Evolutionary conservation across 1,284 basidiomycete genomes (phyloP), one percentile per base, ranked within the genome.

Genomic region (Leccinum griseonigrum): DNA sequence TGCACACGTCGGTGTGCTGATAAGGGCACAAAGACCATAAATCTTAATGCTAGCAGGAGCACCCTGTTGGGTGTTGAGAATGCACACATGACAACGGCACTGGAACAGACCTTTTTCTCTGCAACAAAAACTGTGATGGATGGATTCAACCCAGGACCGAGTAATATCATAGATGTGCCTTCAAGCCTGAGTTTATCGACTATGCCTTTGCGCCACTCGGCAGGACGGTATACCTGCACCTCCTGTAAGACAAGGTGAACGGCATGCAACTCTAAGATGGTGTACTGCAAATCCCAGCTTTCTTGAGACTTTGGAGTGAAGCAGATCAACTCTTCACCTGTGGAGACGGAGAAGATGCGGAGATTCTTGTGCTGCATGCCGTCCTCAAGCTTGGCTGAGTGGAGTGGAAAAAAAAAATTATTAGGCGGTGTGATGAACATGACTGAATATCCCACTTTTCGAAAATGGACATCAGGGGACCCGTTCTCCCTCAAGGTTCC

Each of bases 11-110:
- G 87, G 90, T 4, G 81, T 76, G 36, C 81, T 38, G 62, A 74
- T 60, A 67, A 71, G 66, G 94, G 85, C 8, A 86, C 83, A 57
- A 84, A 98, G 82, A 58, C 88, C 85, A 76, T 91, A 96, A 60
- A 98, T 87, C 70, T 90, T 91, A 72, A 98, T 85, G 64, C 85
- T 91, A 1, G 95, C 96, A 1, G 97, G 97, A n/a, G 90, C 88
- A 61, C 96, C 96, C 87, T 91, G 64, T 22, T 26, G 55, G 36
- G 46, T 22, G 52, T 63, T 61, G 34, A 57, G 58, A 11, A 22
- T 29, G 7, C 3, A 29, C 40, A 62, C 18, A 9, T 9, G n/a
- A 11, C 43, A 57, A 56, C 0, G 5, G 4, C 10, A 11, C 5
- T 6, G 11, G 59, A 14, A 1, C 28, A 66, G 63, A 86, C 90